Evolutionary conservation across 176 grass and related monocot genomes (phyloP), one percentile per base, ranked within the genome.

Genomic region (Triticum monococcum): DNA sequence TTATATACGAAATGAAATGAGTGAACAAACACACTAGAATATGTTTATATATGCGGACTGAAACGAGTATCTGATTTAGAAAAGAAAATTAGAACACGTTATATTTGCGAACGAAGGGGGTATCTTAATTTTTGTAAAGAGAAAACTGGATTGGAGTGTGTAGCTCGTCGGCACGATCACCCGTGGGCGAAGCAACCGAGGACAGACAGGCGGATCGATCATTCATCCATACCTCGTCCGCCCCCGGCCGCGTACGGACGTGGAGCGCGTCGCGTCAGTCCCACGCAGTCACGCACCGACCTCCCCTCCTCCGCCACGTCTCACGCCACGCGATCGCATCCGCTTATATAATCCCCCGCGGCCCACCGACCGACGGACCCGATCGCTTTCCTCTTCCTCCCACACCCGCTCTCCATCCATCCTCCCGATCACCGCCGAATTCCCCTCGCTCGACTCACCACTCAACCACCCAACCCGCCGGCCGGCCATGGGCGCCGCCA

Each of bases 401-500:
- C 20, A 18, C 50, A 54, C 50, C 16, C 50, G 16, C 28, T 30
- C 30, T 59, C 23, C 28, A 25, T 24, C 54, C 35, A 5, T 48
- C 17, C 72, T 5, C 43, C 45, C 72, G 72, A 77, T 56, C 56
- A 9, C 5, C 26, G 62, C 16, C 68, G 22, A 75, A 87, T 80
- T 84, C 60, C 81, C 75, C 54, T 57, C 50, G 12, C 57, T 46
- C 85, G 57, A 8, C 41, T 31, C 64, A 9, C 18, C 64, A 28
- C 23, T 67, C 9, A 57, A 1, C 54, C 54, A 20, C 6, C 50
- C 50, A n/a, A n/a, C 43, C 45, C 43, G 10, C 37, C 28, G 3
- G 6, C 52, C 30, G 57, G 74, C 89, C 84, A 98, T 98, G 96
- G 96, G 93, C 8, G 90, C 81, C 63, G 83, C 93, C 86, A 90